Conservation (phyloP, 176 grass and related monocot genomes). For the Phoenix dactylifera region DNA sequence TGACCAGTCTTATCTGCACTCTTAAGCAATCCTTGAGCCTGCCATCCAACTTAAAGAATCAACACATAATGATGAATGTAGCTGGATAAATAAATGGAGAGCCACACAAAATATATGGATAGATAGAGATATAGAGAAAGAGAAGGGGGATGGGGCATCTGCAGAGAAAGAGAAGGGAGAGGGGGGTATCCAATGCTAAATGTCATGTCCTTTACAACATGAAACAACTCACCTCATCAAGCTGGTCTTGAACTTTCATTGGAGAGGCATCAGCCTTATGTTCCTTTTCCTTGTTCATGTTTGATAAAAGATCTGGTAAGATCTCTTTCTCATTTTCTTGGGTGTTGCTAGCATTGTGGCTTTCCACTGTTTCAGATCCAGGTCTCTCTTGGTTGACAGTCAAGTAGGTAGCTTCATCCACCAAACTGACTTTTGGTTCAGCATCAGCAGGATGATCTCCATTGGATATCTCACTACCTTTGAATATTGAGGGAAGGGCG, state of each 20-base stretch:
- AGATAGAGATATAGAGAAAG: too few relatives aligned
- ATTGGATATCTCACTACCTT: slow-evolving; percentile 22
- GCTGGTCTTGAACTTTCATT: slow-evolving; percentile 77
- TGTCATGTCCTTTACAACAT: slow-evolving; percentile 10
- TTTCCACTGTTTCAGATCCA: slow-evolving; percentile 34
- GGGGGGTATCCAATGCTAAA: slow-evolving; percentile 4
- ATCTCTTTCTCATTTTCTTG: slow-evolving; percentile 46
- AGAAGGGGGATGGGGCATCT: not conserved
- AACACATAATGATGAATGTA: not conserved
- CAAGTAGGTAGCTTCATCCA: slow-evolving; percentile 32
- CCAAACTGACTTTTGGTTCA: slow-evolving; percentile 29
- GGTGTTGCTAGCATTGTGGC: slow-evolving; percentile 17
- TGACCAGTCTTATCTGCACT: slow-evolving; percentile 87
- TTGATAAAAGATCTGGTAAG: slow-evolving; percentile 35
- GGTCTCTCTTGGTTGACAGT: slow-evolving; percentile 45
- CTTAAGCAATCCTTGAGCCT: slow-evolving; percentile 94
- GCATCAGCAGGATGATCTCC: slow-evolving; percentile 33
- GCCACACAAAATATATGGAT: not conserved
- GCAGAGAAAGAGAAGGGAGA: too few relatives aligned
- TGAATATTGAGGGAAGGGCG: slow-evolving; percentile 22
- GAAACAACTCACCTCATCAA: slow-evolving; percentile 67
- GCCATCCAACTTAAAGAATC: slow-evolving; percentile 20
- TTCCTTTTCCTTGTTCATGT: slow-evolving; percentile 37
- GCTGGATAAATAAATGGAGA: too few relatives aligned
- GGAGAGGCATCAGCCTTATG: slow-evolving; percentile 51